Base-by-base conservation (phyloP, 108 stramenopile species). In the Aureococcus anophagefferens region DNA sequence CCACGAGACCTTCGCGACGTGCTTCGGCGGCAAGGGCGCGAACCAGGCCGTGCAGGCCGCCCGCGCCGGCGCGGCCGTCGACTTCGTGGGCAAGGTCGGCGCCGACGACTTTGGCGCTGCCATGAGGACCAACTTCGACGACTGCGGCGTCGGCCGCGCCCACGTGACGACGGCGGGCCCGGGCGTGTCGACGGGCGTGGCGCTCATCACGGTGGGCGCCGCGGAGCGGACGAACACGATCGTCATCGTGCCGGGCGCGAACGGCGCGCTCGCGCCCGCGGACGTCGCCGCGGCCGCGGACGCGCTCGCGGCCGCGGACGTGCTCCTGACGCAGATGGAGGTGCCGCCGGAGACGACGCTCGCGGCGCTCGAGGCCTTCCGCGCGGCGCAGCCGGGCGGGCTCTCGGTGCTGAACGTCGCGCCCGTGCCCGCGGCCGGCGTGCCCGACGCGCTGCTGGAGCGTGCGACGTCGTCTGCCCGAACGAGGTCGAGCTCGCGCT, bases 11-110 rank as follows among this genome's bases (percentile, higher is more conserved):
- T 95, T 93, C 72, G 75, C 79, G 14, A 85, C 81, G 18, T 73
- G 81, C 34, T 80, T 85, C 71, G 94, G 94, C 30, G 94, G 94
- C 29, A 95, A 95, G 72, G 94, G 94, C 32, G 89, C 89, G 33
- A 95, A 95, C 74, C 91, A 95, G 80, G 92, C 91, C 9, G 88
- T 92, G 4, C 90, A 90, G 29, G 92, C 94, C 0, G 81, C 91
- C 18, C 77, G 77, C 30, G 74, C 92, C 30, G 87, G 81, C 11
- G 74, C 81, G 15, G 79, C 71, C 0, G 88, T 89, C 0, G 71
- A 81, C 63, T 89, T 95, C 87, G 81, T 93, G 35, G 84, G 87
- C 68, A 78, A 85, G 37, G 90, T 93, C 17, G 91, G 91, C 0
- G 64, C 76, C 15, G 93, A 91, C 78, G 70, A 77, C 63, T 88